Evolutionary conservation across 2,329 filamentous ascomycete species (phyloP).

Genomic region (Fusarium illudens): DNA sequence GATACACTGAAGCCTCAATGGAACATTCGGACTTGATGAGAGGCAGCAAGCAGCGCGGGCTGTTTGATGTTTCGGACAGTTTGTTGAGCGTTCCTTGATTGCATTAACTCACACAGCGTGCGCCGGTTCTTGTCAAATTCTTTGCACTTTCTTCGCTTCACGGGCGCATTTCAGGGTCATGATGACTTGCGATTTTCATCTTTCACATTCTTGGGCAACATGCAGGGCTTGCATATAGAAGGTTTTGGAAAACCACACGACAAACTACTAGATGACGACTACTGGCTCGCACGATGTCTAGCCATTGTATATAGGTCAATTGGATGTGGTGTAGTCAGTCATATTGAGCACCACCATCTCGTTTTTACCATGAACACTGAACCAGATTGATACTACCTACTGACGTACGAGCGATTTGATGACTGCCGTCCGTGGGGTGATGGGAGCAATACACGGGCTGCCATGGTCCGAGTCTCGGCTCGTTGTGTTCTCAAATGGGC

Average conservation of each 20-base stretch:
- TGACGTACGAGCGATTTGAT: neutral
- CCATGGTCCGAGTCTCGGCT: neutral
- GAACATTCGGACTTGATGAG: slow-evolving; percentile 58
- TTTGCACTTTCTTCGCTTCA: slow-evolving; percentile 40
- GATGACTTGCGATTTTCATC: slow-evolving; percentile 44
- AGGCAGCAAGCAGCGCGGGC: slow-evolving; percentile 14
- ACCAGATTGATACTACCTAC: neutral
- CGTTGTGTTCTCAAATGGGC: neutral
- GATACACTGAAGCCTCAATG: slow-evolving; percentile 68
- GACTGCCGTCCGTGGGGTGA: neutral
- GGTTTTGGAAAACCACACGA: slow-evolving; percentile 44
- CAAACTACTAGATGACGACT: slow-evolving; percentile 42
- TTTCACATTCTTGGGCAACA: slow-evolving; percentile 37
- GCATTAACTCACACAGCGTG: slow-evolving; percentile 42
- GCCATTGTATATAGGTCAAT: slow-evolving; percentile 45
- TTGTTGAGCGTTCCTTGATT: slow-evolving; percentile 32
- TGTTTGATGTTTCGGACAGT: slow-evolving; percentile 12
- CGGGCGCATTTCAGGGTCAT: slow-evolving; percentile 44
- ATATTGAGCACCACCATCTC: slow-evolving; percentile 33
- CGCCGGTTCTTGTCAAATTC: slow-evolving; percentile 39
- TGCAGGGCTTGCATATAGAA: slow-evolving; percentile 49
- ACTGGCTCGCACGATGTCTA: slow-evolving; percentile 33
- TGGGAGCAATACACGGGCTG: neutral
- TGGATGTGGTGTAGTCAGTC: slow-evolving; percentile 39
- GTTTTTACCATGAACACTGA: slow-evolving; percentile 15